phyloP scores from a whole-genome alignment of 2,329 filamentous ascomycete species.

The Paecilomyces formosus region DNA sequence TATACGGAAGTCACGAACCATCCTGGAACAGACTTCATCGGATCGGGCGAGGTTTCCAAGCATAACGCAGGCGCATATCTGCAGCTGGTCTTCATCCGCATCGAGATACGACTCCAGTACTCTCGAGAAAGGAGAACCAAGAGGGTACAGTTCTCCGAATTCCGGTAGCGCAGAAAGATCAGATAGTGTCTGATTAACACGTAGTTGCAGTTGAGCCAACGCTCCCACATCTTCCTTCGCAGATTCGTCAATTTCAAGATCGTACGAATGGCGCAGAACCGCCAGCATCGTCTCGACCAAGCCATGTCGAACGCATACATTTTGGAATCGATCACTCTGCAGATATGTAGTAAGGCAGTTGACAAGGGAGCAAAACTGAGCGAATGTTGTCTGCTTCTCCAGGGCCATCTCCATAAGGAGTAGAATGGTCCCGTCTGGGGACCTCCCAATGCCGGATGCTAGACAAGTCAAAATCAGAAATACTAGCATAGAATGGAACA shows the following conservation, averaged over 20 bases:
- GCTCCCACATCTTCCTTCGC: conserved; percentile 27
- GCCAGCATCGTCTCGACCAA: conserved; percentile 26
- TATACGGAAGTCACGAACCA: conserved; percentile 32
- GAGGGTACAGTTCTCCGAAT: conserved; percentile 31
- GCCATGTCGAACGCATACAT: conserved; percentile 22
- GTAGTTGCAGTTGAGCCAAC: conserved; percentile 27
- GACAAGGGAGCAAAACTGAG: conserved; percentile 24
- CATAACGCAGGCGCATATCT: conserved; percentile 40
- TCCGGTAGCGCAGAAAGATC: conserved; percentile 31
- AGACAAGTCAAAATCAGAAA: conserved; percentile 4
- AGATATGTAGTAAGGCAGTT: conserved; percentile 28
- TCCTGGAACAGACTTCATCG: conserved; percentile 32
- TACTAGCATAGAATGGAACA: not conserved
- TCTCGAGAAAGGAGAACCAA: conserved; percentile 27
- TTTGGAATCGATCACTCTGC: conserved; percentile 31
- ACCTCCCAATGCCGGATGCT: conserved; percentile 27
- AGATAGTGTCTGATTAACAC: conserved; percentile 33
- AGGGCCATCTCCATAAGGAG: conserved; percentile 26
- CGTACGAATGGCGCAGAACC: conserved; percentile 23
- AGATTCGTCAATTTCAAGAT: conserved; percentile 15
- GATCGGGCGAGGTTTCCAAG: conserved; percentile 41
- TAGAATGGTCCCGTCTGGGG: conserved; percentile 27
- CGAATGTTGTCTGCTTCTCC: conserved; percentile 16
- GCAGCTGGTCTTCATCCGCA: conserved; percentile 33
- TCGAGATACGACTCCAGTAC: conserved; percentile 34